Conservation (phyloP, 352 stramenopile species). For the Blastocystis sp. region DNA sequence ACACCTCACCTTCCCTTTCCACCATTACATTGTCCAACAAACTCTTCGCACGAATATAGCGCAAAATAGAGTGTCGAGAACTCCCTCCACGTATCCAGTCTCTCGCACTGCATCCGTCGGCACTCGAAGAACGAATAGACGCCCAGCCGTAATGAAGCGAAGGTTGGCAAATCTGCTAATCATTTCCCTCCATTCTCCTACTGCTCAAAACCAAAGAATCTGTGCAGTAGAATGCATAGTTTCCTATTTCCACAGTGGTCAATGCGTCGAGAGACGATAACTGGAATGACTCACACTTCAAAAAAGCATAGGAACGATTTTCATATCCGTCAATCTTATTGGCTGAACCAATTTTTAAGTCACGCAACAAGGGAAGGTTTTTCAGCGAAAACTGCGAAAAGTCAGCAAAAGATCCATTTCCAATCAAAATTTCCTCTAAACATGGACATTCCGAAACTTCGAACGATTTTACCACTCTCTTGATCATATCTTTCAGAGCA, state of each 20-base stretch:
- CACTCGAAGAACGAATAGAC: constrained; percentile 8
- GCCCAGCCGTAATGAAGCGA: background rate
- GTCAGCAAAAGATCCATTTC: constrained; percentile 24
- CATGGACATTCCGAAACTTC: background rate
- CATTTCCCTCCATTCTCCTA: background rate
- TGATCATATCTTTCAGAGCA: background rate
- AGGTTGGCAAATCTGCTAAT: background rate
- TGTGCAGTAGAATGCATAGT: constrained; percentile 31
- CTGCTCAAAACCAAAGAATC: background rate
- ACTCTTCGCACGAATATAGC: background rate
- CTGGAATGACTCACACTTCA: background rate
- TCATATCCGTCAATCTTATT: background rate
- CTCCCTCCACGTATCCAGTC: background rate
- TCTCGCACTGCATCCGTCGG: background rate
- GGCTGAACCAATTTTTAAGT: background rate
- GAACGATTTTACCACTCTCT: background rate
- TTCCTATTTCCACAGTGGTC: background rate
- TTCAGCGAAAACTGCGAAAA: background rate
- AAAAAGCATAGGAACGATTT: constrained; percentile 17
- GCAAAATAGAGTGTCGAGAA: background rate
- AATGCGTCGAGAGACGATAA: background rate
- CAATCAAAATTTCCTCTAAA: background rate
- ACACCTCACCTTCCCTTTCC: background rate
- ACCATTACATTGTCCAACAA: background rate
- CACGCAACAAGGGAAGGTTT: background rate